Conservation (phyloP, 345 rosid genomes). For the Mangifera indica region DNA sequence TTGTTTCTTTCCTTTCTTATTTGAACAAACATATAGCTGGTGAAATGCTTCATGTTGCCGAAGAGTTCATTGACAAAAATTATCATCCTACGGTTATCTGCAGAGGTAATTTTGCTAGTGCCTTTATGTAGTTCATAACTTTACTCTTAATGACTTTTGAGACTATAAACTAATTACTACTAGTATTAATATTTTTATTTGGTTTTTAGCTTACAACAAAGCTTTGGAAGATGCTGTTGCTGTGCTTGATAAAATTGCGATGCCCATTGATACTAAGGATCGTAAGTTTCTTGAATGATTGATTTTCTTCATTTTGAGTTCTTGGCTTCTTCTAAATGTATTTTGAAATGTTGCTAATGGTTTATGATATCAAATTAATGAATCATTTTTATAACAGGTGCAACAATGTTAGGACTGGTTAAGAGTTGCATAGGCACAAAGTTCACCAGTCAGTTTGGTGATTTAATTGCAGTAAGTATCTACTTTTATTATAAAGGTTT, state of each 20-base stretch:
- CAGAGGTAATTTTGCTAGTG: conserved; percentile 49
- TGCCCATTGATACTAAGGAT: conserved; percentile 73
- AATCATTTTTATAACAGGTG: conserved; percentile 41
- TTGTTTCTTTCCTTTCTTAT: background rate
- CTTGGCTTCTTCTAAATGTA: background rate
- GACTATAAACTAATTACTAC: background rate
- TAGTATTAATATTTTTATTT: background rate
- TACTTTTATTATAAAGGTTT: background rate
- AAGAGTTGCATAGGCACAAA: conserved; percentile 96
- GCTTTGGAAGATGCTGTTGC: conserved; percentile 93
- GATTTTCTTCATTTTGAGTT: conserved; percentile 9
- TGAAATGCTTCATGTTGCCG: conserved; percentile 98
- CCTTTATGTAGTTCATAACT: background rate
- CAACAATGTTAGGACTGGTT: conserved; percentile 65
- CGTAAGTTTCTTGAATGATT: conserved; percentile 47
- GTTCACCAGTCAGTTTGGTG: conserved; percentile 94
- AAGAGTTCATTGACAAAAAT: conserved; percentile 81
- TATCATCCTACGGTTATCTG: conserved; percentile 96
- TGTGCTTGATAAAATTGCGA: conserved; percentile 90
- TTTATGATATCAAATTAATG: background rate
- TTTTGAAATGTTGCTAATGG: background rate
- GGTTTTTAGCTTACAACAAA: conserved; percentile 73
- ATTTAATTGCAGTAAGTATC: conserved; percentile 84
- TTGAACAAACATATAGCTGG: conserved; percentile 57
- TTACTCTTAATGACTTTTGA: background rate